Evolutionary conservation across 139 green algal genomes (phyloP), one percentile per base, ranked within the genome.

Genomic region (Diplosphaera chodatii): DNA sequence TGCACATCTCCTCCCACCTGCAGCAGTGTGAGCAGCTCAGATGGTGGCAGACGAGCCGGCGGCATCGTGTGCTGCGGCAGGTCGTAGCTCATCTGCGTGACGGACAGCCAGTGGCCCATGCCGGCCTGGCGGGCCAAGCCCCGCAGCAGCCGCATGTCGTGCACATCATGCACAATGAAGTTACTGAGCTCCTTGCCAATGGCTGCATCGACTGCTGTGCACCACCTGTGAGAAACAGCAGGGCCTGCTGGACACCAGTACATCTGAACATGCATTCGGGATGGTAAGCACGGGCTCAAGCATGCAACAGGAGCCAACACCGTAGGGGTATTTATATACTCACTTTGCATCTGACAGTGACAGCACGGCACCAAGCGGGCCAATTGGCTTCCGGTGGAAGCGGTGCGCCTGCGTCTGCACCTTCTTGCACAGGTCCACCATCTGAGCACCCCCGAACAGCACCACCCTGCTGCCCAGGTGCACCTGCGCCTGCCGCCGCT

Each of bases 21-120:
- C 41, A 79, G 33, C 20, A 85, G 1, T 23, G 69, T 85, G 27
- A 34, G n/a, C 21, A 82, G 2, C 15, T 25, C 25, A 8, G 30
- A 18, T 20, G 68, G 70, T 2, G 68, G 79, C 48, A 71, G 75
- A 10, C 56, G 33, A n/a, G 4, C 18, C 1, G 65, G 55, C 25
- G 75, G 75, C n/a, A 86, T 78, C 31, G 1, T 62, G 76, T 86
- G 75, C 55, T 55, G 41, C 31, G 78, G 68, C 4, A 69, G 22
- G 33, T 78, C 75, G 41, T 86, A 80, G 55, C 63, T 73, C 32
- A 68, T 40, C 15, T 83, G 33, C 2, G 28, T 76, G 21, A 86
- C 67, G 30, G 31, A 25, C 27, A 66, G 16, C 63, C 22, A 3
- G 8, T 62, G 30, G 55, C 34, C 55, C 1, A 69, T 22, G 27